phyloP scores from a whole-genome alignment of 139 green algal species.

The Chlorella sp. region DNA sequence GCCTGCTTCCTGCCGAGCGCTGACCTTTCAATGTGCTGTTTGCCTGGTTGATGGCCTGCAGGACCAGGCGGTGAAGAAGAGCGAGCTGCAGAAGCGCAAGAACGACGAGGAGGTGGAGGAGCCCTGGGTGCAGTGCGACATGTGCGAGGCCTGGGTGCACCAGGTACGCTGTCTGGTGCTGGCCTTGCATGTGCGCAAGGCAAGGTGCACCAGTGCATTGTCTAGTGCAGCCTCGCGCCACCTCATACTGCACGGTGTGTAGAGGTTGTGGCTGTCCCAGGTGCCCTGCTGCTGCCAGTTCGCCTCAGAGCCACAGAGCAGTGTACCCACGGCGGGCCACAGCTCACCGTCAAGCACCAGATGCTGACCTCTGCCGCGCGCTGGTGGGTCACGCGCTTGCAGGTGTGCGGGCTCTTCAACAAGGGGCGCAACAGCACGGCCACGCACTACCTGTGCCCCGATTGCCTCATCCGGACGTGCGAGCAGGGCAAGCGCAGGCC shows the following conservation, averaged over 20 bases:
- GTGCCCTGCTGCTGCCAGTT: no score
- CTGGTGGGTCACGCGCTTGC: no score
- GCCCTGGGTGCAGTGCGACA: constrained; percentile 95
- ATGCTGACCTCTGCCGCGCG: no score
- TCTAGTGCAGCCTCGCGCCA: no score
- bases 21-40: background rate
- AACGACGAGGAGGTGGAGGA: constrained; percentile 94
- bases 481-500: constrained; percentile 35
- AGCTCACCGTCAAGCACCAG: no score
- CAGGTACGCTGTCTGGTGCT: no score
- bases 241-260: no score
- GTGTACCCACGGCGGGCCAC: no score
- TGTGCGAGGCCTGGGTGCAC: constrained; percentile 94
- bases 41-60: background rate
- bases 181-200: constrained; percentile 81
- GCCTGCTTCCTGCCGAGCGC: no score
- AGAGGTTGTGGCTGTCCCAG: background rate
- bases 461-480: constrained; percentile 71
- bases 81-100: constrained; percentile 71
- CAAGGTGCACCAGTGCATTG: background rate
- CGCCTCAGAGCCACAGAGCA: no score
- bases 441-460: constrained; percentile 86
- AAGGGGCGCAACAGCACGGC: constrained; percentile 80
- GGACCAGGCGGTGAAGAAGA: background rate
- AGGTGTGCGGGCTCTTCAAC: constrained; percentile 26